Conservation (phyloP, 2,329 filamentous ascomycete genomes). For the Cladosporium sp. region DNA sequence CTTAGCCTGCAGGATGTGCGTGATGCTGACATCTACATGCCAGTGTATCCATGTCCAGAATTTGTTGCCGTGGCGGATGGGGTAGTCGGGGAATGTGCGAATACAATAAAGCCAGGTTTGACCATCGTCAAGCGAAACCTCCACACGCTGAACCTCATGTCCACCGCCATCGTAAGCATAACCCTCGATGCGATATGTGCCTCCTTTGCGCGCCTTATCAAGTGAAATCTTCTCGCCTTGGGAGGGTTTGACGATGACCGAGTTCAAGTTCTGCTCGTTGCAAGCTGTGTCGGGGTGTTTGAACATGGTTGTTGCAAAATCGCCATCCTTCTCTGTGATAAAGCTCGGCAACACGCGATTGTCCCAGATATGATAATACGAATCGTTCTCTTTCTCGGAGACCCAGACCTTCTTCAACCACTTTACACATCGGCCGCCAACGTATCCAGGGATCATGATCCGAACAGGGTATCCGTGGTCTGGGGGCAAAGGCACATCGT, state of each 20-base stretch:
- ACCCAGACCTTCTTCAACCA: constrained; percentile 39
- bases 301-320: constrained; percentile 43
- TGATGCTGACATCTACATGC: constrained; percentile 44
- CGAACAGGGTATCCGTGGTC: constrained; percentile 41
- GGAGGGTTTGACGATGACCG: constrained; percentile 40
- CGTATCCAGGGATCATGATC: constrained; percentile 38
- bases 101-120: constrained; percentile 45
- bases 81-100: constrained; percentile 43
- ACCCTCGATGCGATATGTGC: constrained; percentile 41
- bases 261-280: constrained; percentile 47
- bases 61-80: constrained; percentile 47
- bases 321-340: constrained; percentile 44
- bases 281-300: constrained; percentile 44
- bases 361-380: constrained; percentile 45
- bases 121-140: constrained; percentile 44
- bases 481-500: constrained; percentile 34
- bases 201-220: constrained; percentile 30
- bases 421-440: constrained; percentile 38
- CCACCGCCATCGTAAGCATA: constrained; percentile 48
- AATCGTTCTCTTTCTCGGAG: constrained; percentile 36
- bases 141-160: constrained; percentile 45
- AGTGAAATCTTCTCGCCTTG: constrained; percentile 42
- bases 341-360: constrained; percentile 45
- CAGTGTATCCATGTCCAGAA: constrained; percentile 52
- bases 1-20: constrained; percentile 38